These are phyloP conservation scores for Yamadazyma aaseri DNA, from an alignment of 1,139 yeast species.

Conservation along the genomic window DNA sequence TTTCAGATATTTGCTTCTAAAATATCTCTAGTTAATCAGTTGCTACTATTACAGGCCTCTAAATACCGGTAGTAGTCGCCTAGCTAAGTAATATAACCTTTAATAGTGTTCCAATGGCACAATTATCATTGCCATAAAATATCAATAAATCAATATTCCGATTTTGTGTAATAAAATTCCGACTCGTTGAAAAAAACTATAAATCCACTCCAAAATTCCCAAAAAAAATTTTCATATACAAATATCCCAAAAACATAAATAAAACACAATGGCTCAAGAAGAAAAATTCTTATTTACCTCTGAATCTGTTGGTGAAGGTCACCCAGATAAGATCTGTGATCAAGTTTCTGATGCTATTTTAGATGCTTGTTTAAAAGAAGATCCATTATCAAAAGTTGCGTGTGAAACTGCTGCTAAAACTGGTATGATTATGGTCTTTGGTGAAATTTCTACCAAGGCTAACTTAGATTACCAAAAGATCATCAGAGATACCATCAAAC, in stretches of 20 bases:
- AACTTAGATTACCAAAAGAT: constrained; percentile 93
- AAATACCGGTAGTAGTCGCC: too few species aligned
- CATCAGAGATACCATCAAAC: constrained; percentile 96
- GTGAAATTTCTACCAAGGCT: constrained; percentile 98
- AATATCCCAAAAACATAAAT: not conserved
- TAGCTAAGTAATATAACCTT: too few species aligned
- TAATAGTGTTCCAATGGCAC: too few species aligned
- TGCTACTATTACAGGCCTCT: too few species aligned
- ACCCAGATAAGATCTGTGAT: constrained; percentile 99
- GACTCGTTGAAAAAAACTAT: constrained; percentile 5
- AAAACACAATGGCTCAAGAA: constrained; percentile 11
- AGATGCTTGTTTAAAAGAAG: constrained; percentile 95
- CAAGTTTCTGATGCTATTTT: constrained; percentile 98
- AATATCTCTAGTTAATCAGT: too few species aligned
- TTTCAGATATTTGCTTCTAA: too few species aligned
- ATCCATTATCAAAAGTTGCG: constrained; percentile 97
- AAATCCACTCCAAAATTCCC: constrained; percentile 8
- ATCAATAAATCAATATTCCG: too few species aligned
- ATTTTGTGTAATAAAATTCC: constrained; percentile 8
- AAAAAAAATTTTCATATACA: constrained; percentile 9
- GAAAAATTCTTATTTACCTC: constrained; percentile 80
- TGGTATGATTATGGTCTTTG: constrained; percentile 98
- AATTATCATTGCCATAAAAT: too few species aligned
- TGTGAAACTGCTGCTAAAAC: constrained; percentile 99
- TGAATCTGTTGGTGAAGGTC: constrained; percentile 98